Evolutionary conservation across 2,329 filamentous ascomycete species (phyloP).

Genomic region (Nigrospora sphaerica): DNA sequence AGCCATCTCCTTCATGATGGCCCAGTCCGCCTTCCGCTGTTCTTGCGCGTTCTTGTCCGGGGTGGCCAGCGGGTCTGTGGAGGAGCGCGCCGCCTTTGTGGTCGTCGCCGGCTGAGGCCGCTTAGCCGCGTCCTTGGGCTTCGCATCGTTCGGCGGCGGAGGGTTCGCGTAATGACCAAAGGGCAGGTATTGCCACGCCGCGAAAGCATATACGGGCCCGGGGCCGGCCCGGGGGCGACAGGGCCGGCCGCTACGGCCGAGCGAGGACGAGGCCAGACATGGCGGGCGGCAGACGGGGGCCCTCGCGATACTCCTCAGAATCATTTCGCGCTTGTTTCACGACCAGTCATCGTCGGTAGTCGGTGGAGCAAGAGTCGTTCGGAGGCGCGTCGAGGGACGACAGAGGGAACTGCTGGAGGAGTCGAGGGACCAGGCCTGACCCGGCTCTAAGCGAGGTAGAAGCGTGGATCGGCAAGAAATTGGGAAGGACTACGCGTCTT

Average conservation of each 20-base stretch:
- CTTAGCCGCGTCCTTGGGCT: background rate
- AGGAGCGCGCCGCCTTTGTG: background rate
- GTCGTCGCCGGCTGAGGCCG: slow-evolving; percentile 6
- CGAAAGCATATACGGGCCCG: slow-evolving; percentile 6
- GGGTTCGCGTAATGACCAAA: slow-evolving; percentile 5
- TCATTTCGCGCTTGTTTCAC: slow-evolving; percentile 1
- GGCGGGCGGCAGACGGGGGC: slow-evolving; percentile 3
- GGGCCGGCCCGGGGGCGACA: background rate
- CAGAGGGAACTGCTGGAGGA: no score
- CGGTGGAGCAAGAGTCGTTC: background rate
- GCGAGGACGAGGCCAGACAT: background rate
- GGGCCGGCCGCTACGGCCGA: background rate
- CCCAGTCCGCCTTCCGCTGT: slow-evolving; percentile 95
- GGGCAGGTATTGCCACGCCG: slow-evolving; percentile 12
- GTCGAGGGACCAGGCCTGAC: no score
- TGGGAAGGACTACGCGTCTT: no score
- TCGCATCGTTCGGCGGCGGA: background rate
- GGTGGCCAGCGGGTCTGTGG: slow-evolving; percentile 50
- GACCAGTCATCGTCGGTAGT: background rate
- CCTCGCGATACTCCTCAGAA: slow-evolving; percentile 5
- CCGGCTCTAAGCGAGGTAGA: no score
- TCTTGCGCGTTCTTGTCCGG: slow-evolving; percentile 69
- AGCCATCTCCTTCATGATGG: slow-evolving; percentile 97
- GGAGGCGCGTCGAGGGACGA: no score
- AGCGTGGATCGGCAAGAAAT: no score